Percentiles rank a stretch among this genome's conserved stretches.
phyloP scores from a whole-genome alignment of 192 early-diverging fungal genomes.

The Podila clonocystis region DNA sequence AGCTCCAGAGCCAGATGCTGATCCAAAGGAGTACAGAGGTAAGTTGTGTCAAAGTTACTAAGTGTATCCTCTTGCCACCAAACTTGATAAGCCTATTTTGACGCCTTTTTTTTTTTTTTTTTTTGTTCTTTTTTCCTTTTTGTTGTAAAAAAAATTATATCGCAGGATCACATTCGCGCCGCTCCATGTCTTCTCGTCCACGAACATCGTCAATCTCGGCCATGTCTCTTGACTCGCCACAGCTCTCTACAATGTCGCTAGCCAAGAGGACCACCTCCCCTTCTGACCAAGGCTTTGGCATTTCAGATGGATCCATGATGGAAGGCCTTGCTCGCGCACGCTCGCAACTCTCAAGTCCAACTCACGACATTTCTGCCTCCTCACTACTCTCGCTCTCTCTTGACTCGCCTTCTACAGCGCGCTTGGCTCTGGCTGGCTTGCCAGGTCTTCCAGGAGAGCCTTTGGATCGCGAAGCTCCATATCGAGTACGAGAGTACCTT shows the following conservation, averaged over 20 bases:
- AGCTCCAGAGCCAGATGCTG: background rate
- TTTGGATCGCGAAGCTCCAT: background rate
- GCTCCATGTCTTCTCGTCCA: background rate
- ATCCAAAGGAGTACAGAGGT: background rate
- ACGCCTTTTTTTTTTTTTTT: no score
- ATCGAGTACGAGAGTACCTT: background rate
- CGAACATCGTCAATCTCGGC: constrained; percentile 16
- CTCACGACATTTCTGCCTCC: constrained; percentile 19
- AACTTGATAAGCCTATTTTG: no score
- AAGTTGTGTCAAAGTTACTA: background rate
- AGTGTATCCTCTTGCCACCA: no score
- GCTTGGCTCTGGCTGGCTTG: background rate
- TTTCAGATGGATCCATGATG: background rate
- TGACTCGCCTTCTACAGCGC: constrained; percentile 17
- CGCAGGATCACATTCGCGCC: background rate
- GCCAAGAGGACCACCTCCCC: background rate
- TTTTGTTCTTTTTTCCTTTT: no score
- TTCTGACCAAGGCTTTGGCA: background rate
- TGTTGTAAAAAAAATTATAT: no score
- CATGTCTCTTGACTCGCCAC: constrained; percentile 12
- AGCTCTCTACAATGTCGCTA: background rate
- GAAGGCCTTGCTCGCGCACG: background rate
- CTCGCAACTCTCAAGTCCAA: constrained; percentile 5
- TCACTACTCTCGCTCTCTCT: constrained; percentile 24
- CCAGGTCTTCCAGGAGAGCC: background rate